These are phyloP conservation scores for Erodium maritimum DNA, from an alignment of 345 rosid species.

Conservation along the genomic window DNA sequence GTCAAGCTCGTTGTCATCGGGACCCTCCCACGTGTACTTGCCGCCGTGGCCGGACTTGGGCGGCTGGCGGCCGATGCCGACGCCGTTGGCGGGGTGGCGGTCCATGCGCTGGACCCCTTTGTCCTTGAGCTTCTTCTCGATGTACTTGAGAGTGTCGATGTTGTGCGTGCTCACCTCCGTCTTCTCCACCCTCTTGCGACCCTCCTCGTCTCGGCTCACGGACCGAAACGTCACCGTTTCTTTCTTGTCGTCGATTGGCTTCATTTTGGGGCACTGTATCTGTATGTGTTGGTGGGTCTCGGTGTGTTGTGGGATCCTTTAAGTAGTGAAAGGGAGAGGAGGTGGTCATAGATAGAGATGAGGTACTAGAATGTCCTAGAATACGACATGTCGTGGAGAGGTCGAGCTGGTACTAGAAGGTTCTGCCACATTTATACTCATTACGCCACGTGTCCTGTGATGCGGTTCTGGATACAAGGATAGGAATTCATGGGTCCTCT, in stretches of 20 bases:
- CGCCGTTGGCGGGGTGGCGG: constrained; percentile 56
- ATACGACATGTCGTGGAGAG: background rate
- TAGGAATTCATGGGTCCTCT: background rate
- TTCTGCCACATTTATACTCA: constrained; percentile 6
- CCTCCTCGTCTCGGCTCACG: constrained; percentile 33
- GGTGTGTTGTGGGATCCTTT: background rate
- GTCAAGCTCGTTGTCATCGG: constrained; percentile 36
- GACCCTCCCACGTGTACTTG: constrained; percentile 91
- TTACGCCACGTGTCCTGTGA: constrained; percentile 8
- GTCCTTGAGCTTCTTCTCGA: constrained; percentile 53
- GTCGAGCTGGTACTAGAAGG: constrained; percentile 9
- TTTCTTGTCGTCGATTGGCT: constrained; percentile 30
- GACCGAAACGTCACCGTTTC: constrained; percentile 36
- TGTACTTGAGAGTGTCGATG: constrained; percentile 45
- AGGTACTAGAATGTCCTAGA: constrained; percentile 19
- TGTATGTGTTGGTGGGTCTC: background rate
- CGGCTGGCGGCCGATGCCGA: constrained; percentile 38
- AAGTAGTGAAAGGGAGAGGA: background rate
- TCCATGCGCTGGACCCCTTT: constrained; percentile 71
- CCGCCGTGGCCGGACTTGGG: constrained; percentile 77
- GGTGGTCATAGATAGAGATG: background rate
- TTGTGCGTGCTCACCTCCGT: constrained; percentile 30
- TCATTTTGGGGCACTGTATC: constrained; percentile 18
- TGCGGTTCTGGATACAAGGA: background rate
- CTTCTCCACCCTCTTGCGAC: constrained; percentile 36